Conservation (phyloP, 208 protist species). For the Leishmania major region DNA sequence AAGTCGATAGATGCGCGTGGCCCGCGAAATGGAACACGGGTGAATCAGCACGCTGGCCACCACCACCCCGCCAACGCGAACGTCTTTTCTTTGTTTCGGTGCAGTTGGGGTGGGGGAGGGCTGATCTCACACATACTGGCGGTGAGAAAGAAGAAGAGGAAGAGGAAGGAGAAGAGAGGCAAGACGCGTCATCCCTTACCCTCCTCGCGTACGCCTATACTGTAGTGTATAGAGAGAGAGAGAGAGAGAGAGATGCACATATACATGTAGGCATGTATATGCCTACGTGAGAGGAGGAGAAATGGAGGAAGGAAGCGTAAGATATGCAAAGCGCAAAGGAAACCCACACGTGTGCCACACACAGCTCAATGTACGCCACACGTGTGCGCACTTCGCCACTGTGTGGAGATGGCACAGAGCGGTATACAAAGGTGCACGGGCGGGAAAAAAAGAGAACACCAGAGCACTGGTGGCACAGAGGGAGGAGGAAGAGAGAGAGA, state of each 20-base stretch:
- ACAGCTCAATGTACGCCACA: not conserved
- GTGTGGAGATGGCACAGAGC: not conserved
- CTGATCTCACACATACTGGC: not conserved
- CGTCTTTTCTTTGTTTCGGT: not conserved
- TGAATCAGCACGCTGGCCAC: not conserved
- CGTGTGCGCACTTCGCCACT: not conserved
- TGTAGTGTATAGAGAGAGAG: not conserved
- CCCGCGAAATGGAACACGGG: not conserved
- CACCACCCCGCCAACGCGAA: not conserved
- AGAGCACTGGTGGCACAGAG: not conserved
- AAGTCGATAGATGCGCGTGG: not conserved
- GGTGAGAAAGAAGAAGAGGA: not conserved
- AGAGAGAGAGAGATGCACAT: not conserved
- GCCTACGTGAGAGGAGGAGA: not conserved
- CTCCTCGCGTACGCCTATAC: not conserved
- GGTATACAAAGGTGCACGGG: not conserved
- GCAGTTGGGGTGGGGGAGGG: not conserved
- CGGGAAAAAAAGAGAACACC: not conserved
- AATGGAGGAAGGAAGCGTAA: not conserved
- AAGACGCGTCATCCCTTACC: not conserved
- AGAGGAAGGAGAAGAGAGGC: not conserved
- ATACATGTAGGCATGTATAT: not conserved
- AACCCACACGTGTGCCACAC: not conserved
- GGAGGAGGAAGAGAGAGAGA: not conserved
- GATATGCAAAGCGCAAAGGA: not conserved